Evolutionary conservation across 2,329 filamentous ascomycete genomes (phyloP).

Genomic region (Nemania sp.): DNA sequence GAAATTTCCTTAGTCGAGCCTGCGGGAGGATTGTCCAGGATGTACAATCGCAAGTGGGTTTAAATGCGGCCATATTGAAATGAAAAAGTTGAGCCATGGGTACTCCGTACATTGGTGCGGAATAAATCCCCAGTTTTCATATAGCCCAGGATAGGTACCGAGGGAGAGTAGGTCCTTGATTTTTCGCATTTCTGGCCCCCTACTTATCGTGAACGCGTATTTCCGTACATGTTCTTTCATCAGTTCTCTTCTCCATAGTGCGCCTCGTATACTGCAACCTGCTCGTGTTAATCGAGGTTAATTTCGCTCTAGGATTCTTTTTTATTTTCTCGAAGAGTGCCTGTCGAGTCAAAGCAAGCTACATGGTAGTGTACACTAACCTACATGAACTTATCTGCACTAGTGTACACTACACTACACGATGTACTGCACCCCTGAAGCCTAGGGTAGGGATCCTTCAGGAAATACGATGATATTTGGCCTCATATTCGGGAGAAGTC

Average conservation of each 20-base stretch:
- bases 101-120: conserved; percentile 16
- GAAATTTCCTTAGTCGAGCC: conserved; percentile 6
- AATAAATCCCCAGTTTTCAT: conserved; percentile 29
- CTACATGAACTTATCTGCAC: too few species aligned
- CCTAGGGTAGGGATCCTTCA: conserved; percentile 23
- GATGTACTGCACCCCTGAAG: conserved; percentile 26
- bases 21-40: conserved; percentile 19
- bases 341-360: conserved; percentile 7
- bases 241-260: not conserved
- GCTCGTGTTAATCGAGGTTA: not conserved
- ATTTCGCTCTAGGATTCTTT: conserved; percentile 1
- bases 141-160: conserved; percentile 20
- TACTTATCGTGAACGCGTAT: conserved; percentile 4
- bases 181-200: conserved; percentile 12
- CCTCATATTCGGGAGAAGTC: conserved; percentile 19
- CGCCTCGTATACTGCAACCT: not conserved
- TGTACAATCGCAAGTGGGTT: conserved; percentile 25
- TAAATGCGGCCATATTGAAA: conserved; percentile 20
- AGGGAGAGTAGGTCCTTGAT: too few species aligned
- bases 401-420: too few species aligned
- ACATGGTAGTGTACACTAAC: too few species aligned
- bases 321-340: conserved; percentile 15
- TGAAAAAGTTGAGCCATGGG: conserved; percentile 18
- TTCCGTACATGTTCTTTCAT: conserved; percentile 16
- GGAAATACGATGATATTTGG: conserved; percentile 19